Conservation (phyloP, 1,139 yeast genomes). For the Protomyces pachydermus region DNA sequence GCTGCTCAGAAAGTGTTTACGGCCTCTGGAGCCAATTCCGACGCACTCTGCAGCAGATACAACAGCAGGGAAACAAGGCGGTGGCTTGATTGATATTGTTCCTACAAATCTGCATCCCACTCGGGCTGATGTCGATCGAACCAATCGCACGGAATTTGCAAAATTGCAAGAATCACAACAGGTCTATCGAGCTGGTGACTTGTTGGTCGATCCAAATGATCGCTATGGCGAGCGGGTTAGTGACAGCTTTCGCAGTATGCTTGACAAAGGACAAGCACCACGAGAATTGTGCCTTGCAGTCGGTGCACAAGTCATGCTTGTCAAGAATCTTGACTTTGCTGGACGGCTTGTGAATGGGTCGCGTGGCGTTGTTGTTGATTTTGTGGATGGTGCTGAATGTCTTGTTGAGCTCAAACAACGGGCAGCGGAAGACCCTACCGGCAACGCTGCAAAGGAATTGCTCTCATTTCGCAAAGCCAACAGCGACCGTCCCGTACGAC, state of each 20-base stretch:
- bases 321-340: slow-evolving; percentile 67
- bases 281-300: slow-evolving; percentile 56
- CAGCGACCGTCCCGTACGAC: slow-evolving; percentile 68
- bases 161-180: slow-evolving; percentile 48
- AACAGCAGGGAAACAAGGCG: slow-evolving; percentile 47
- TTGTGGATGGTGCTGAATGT: slow-evolving; percentile 45
- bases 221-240: not conserved
- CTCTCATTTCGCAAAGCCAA: slow-evolving; percentile 44
- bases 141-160: slow-evolving; percentile 57
- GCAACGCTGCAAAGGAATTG: slow-evolving; percentile 35
- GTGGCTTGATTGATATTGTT: slow-evolving; percentile 51
- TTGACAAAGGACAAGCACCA: slow-evolving; percentile 63
- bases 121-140: slow-evolving; percentile 72
- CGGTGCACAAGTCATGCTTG: slow-evolving; percentile 94
- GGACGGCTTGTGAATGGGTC: slow-evolving; percentile 88
- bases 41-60: slow-evolving; percentile 47
- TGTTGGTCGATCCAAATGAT: not conserved
- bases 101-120: slow-evolving; percentile 88
- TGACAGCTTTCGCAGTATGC: slow-evolving; percentile 35
- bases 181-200: slow-evolving; percentile 51
- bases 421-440: not conserved
- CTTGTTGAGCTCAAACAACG: not conserved
- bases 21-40: slow-evolving; percentile 46
- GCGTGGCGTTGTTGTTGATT: slow-evolving; percentile 76
- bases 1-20: slow-evolving; percentile 52